Conservation (phyloP, 139 green algal species). For the Micractinium sp. region DNA sequence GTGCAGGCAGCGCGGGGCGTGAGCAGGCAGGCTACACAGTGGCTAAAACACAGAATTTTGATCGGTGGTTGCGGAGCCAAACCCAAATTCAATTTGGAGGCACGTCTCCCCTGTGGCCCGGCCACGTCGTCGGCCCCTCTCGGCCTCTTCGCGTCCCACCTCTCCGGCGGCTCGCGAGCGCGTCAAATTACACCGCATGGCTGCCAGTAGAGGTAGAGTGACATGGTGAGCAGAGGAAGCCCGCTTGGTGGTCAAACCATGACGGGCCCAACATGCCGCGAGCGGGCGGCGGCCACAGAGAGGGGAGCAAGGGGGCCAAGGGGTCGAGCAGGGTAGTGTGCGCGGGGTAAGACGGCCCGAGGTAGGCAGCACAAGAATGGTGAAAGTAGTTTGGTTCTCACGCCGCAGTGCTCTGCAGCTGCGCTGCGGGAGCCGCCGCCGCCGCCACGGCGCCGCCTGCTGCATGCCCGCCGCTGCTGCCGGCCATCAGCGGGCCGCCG, state of each 20-base stretch:
- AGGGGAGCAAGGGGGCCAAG: neutral
- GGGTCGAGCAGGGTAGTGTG: neutral
- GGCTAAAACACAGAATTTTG: neutral
- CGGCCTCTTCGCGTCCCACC: too few species aligned
- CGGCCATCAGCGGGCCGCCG: neutral
- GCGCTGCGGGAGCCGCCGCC: neutral
- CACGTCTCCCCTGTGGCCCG: neutral
- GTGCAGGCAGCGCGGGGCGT: neutral
- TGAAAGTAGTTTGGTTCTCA: neutral
- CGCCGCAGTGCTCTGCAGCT: constrained; percentile 8
- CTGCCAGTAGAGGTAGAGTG: neutral
- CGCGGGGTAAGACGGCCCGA: too few species aligned
- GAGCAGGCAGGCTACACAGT: neutral
- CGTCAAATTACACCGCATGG: neutral
- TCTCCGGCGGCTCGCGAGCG: too few species aligned
- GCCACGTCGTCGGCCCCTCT: too few species aligned
- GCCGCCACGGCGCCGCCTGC: neutral
- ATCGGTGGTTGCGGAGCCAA: neutral
- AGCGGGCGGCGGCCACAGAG: neutral
- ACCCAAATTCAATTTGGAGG: neutral
- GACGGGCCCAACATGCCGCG: neutral
- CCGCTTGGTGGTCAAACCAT: too few species aligned
- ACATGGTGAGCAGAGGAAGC: neutral
- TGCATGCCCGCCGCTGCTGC: neutral
- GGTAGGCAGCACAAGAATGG: neutral